phyloP scores from a whole-genome alignment of 75 land plant species.

The Adiantum capillusveneris region DNA sequence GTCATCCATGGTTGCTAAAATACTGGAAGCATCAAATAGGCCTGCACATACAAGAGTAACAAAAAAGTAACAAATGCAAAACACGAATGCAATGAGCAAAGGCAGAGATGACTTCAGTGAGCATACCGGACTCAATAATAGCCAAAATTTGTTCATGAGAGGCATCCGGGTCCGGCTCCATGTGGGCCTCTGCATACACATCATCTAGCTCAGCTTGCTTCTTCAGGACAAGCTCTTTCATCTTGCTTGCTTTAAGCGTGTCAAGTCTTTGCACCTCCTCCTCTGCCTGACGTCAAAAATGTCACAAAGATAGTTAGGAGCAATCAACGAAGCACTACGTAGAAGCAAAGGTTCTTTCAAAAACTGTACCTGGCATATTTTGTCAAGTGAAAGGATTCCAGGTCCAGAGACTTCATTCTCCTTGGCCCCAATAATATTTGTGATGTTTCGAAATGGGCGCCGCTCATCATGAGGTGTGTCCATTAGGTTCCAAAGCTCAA shows the following conservation, averaged over 20 bases:
- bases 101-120: no score
- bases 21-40: slow-evolving; percentile 54
- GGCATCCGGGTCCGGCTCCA: slow-evolving; percentile 6
- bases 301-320: no score
- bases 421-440: slow-evolving; percentile 23
- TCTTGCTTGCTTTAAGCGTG: not conserved
- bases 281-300: not conserved
- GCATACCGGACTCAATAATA: not conserved
- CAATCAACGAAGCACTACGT: no score
- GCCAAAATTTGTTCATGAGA: not conserved
- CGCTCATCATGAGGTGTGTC: slow-evolving; percentile 46
- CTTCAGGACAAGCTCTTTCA: slow-evolving; percentile 7
- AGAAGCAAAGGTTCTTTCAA: no score
- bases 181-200: slow-evolving; percentile 1
- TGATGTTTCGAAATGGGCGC: slow-evolving; percentile 22
- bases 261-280: slow-evolving; percentile 3
- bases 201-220: slow-evolving; percentile 4
- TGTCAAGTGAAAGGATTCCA: slow-evolving; percentile 33
- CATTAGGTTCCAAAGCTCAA: slow-evolving; percentile 69
- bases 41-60: slow-evolving; percentile 18
- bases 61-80: no score
- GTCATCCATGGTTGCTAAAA: slow-evolving; percentile 47
- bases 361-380: not conserved
- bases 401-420: slow-evolving; percentile 30
- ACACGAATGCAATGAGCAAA: no score